Base-by-base conservation (phyloP, 2,329 filamentous ascomycete species). In the Penicillium paneum region DNA sequence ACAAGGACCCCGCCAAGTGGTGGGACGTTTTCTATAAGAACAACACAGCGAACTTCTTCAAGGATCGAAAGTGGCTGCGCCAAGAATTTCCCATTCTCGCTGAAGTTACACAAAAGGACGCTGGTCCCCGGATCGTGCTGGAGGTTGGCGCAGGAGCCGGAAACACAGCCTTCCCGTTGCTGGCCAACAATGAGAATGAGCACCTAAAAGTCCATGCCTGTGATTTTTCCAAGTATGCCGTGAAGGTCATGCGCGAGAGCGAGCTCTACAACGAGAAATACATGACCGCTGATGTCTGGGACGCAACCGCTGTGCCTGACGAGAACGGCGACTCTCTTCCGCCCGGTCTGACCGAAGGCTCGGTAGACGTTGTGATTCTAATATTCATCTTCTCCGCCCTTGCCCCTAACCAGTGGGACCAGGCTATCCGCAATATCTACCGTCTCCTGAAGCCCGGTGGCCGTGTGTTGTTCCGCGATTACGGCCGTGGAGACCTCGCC, bases 1-100 rank as follows among this genome's bases (percentile, higher is more conserved):
- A 97, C 71, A 79, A 81, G 42, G 84, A 95, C 61, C 94, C 94
- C 0, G 92, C 90, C 58, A 96, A 91, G 74, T 97, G 91, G 90
- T 99, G 94, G 94, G 94, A 99, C 68, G 78, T 89, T 52, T 99
- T 99, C 76, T 99, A 99, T 80, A 92, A 94, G 76, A 96, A 97
- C 77, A 97, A 99, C 75, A 90, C 89, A 19, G 84, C 87, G 66
- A 97, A 97, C 70, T 99, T 99, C 76, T 99, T 99, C 84, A 99
- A 99, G 76, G 89, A 99, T 71, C 84, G 94, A 60, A 97, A 97
- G 72, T 99, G 94, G 94, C 78, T 99, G 31, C 88, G 89, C 61
- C 93, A 97, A 73, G 94, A 99, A 73, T 99, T 99, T 62, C 94
- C 94, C 0, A 78, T 97, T 4, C 78, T 99, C n/a, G 83, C 81